Evolutionary conservation across 768 basidiomycete genomes (phyloP), one percentile per base, ranked within the genome.

Genomic region (Kwoniella sp.): DNA sequence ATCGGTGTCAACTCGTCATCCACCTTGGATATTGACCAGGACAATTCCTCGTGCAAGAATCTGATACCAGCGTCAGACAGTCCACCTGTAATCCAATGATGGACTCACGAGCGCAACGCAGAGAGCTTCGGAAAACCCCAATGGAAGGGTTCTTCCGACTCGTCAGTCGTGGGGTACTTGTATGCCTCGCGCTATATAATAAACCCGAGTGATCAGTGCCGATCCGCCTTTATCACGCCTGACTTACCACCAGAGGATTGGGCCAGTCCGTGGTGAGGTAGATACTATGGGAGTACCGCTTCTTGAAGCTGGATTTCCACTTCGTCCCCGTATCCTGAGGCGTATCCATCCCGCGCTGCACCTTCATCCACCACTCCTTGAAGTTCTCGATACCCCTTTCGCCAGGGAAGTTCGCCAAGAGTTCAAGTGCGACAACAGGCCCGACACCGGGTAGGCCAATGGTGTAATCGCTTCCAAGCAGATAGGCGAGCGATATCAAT

Each of bases 121-220:
- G 95, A 89, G 1, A 99, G 81, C 70, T 98, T 95, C n/a, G 92
- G 89, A 57, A 91, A 77, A 3, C 89, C 91, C 93, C 93, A 99
- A 64, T 89, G 88, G 73, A 99, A 98, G 0, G 87, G 84, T 57
- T 96, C 92, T 49, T 90, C 85, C 0, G 90, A 93, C 32, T 83
- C 81, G 69, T 96, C 91, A 6, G 93, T 87, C 0, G 84, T 82
- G 0, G 93, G 93, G 66, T 90, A 83, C 67, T 87, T 87, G 73
- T 99, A 99, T 8, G 89, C 93, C 53, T 93, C 89, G 52, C 87
- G 79, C 90, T 95, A 67, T 36, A 44, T 17, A 10, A 38, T 19
- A 14, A 19, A 28, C 40, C n/a, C 23, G 9, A 10, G 15, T 27
- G 33, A 43, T 47, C 32, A 58, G 58, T 44, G 36, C n/a, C n/a